Percentiles rank a stretch among this genome's conserved stretches.
phyloP scores from a whole-genome alignment of 306 rosid genomes.

The Clitoria ternatea region DNA sequence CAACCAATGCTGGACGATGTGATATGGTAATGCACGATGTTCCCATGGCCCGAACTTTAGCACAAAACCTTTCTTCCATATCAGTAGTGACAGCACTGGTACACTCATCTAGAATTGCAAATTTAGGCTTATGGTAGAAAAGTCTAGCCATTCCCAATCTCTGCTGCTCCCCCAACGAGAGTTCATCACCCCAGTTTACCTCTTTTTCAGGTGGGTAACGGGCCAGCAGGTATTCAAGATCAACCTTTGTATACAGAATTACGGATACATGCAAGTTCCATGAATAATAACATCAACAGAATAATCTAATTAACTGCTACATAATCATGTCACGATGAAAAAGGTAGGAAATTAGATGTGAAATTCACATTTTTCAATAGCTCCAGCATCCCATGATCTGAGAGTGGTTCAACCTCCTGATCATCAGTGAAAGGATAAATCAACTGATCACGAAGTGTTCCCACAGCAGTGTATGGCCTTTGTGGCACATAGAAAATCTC shows the following conservation, averaged over 20 bases:
- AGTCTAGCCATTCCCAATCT: slow-evolving; percentile 99
- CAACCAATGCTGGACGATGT: slow-evolving; percentile 97
- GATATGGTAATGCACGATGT: slow-evolving; percentile 99
- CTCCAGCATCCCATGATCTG: slow-evolving; percentile 77
- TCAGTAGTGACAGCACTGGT: slow-evolving; percentile 99
- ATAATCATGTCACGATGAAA: not conserved
- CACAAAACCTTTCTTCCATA: slow-evolving; percentile 99
- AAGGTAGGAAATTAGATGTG: slow-evolving; percentile 16
- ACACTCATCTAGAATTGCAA: slow-evolving; percentile 99
- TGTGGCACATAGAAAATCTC: slow-evolving; percentile 99
- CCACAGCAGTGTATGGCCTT: slow-evolving; percentile 98
- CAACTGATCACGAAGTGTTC: slow-evolving; percentile 97
- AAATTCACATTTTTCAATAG: slow-evolving; percentile 71
- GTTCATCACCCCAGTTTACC: slow-evolving; percentile 98
- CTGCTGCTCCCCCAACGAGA: slow-evolving; percentile 96
- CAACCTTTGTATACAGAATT: slow-evolving; percentile 89
- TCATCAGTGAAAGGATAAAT: slow-evolving; percentile 81
- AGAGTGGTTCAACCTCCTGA: slow-evolving; percentile 81
- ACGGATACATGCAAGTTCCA: slow-evolving; percentile 13
- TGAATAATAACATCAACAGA: slow-evolving; percentile 23
- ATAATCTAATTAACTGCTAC: slow-evolving; percentile 15
- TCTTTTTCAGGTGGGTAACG: slow-evolving; percentile 86
- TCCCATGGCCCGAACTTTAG: slow-evolving; percentile 98
- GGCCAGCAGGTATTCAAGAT: slow-evolving; percentile 88
- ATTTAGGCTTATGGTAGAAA: slow-evolving; percentile 93